phyloP scores from a whole-genome alignment of 306 rosid genomes.

The Cyamopsis tetragonoloba region DNA sequence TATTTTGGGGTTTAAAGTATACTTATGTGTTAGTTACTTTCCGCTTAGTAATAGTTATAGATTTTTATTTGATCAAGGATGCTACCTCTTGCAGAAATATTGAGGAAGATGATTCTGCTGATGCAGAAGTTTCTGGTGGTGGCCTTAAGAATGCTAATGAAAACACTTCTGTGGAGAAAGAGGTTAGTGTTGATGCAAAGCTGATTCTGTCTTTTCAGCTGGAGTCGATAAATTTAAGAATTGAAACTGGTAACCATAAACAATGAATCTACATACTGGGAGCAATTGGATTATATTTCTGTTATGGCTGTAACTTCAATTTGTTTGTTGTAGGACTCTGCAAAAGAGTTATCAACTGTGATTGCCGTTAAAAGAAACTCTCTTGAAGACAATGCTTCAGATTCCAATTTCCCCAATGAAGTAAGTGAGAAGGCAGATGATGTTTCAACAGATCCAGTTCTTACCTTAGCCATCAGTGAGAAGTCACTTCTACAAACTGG shows the following conservation, averaged over 20 bases:
- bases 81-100: slow-evolving; percentile 60
- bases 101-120: slow-evolving; percentile 62
- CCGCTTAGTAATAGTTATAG: slow-evolving; percentile 13
- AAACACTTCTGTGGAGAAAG: slow-evolving; percentile 50
- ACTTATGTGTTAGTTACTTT: not conserved
- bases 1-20: not conserved
- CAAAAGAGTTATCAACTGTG: slow-evolving; percentile 46
- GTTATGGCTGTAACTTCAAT: slow-evolving; percentile 29
- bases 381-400: slow-evolving; percentile 47
- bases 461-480: slow-evolving; percentile 65
- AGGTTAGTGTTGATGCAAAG: slow-evolving; percentile 49
- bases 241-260: slow-evolving; percentile 8
- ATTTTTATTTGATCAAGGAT: slow-evolving; percentile 32
- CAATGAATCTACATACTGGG: not conserved
- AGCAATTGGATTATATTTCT: slow-evolving; percentile 23
- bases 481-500: slow-evolving; percentile 51
- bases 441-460: slow-evolving; percentile 64
- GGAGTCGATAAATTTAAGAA: slow-evolving; percentile 11
- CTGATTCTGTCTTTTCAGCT: slow-evolving; percentile 30
- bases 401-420: slow-evolving; percentile 43
- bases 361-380: slow-evolving; percentile 43
- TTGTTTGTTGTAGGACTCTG: slow-evolving; percentile 48
- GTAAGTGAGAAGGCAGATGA: slow-evolving; percentile 44
- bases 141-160: slow-evolving; percentile 50
- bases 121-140: slow-evolving; percentile 58